Conservation (phyloP, 768 basidiomycete species). For the Lepiota brunneoincarnata region DNA sequence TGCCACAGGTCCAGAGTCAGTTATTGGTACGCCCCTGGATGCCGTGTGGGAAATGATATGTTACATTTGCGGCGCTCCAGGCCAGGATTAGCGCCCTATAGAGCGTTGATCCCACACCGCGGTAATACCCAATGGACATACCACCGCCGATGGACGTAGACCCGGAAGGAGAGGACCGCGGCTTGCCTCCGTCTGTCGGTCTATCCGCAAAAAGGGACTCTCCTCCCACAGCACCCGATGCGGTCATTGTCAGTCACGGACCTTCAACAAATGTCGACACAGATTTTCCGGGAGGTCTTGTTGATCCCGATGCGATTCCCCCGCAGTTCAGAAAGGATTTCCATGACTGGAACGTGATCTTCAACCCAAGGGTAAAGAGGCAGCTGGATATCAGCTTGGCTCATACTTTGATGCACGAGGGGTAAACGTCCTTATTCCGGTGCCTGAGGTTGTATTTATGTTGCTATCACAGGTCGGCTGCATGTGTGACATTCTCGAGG, state of each 20-base stretch:
- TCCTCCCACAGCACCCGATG: conserved; percentile 3
- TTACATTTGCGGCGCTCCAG: too few species aligned
- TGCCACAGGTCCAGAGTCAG: too few species aligned
- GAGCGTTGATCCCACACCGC: too few species aligned
- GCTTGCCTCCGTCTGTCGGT: too few species aligned
- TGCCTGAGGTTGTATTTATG: conserved; percentile 8
- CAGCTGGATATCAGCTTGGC: conserved; percentile 71
- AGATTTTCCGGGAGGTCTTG: conserved; percentile 36
- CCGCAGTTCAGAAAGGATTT: conserved; percentile 64
- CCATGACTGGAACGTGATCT: conserved; percentile 82
- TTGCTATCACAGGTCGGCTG: conserved; percentile 44
- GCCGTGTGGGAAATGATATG: too few species aligned
- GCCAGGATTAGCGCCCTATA: too few species aligned
- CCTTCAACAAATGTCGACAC: conserved; percentile 9
- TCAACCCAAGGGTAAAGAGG: conserved; percentile 73
- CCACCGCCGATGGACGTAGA: too few species aligned
- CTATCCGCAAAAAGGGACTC: conserved; percentile 1
- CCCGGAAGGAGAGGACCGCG: too few species aligned
- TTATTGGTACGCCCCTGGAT: too few species aligned
- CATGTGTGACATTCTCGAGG: conserved; percentile 92
- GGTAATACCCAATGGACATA: too few species aligned
- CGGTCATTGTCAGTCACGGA: neutral
- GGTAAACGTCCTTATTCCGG: conserved; percentile 41
- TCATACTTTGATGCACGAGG: conserved; percentile 81
- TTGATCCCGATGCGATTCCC: conserved; percentile 43